Conservation (phyloP, 768 basidiomycete species). For the Pleurotus pulmonarius region DNA sequence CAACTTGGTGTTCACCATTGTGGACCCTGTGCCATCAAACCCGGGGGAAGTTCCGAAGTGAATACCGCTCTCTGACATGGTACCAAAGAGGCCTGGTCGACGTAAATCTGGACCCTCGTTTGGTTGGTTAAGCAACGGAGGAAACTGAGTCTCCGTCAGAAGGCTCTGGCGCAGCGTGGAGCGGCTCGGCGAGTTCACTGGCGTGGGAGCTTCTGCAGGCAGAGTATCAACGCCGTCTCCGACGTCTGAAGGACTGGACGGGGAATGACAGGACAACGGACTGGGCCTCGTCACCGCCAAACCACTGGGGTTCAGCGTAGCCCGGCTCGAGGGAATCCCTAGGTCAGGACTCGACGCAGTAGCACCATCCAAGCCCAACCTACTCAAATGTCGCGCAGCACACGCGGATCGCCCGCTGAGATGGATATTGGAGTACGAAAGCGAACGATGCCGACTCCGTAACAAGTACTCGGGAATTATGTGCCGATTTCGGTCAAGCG, state of each 20-base stretch:
- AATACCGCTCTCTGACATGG: constrained; percentile 2
- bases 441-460: constrained; percentile 45
- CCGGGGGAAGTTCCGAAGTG: constrained; percentile 19
- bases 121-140: neutral
- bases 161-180: constrained; percentile 26
- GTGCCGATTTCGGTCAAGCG: constrained; percentile 87
- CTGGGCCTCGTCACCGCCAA: constrained; percentile 25
- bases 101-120: neutral
- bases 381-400: neutral
- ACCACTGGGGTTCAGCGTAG: constrained; percentile 10
- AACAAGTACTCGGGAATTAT: constrained; percentile 95
- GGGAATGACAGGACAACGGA: constrained; percentile 37
- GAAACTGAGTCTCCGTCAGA: constrained; percentile 11
- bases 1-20: constrained; percentile 88
- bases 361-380: constrained; percentile 35
- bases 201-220: constrained; percentile 41
- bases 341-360: constrained; percentile 74
- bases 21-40: constrained; percentile 89
- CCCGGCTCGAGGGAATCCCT: constrained; percentile 24
- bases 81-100: neutral
- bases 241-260: constrained; percentile 29
- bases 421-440: constrained; percentile 42
- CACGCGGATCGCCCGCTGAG: constrained; percentile 28
- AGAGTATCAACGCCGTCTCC: neutral
- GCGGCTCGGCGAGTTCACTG: constrained; percentile 41